These are phyloP conservation scores for Neoboletus magnificus DNA, from an alignment of 768 basidiomycete genomes.

Conservation along the genomic window DNA sequence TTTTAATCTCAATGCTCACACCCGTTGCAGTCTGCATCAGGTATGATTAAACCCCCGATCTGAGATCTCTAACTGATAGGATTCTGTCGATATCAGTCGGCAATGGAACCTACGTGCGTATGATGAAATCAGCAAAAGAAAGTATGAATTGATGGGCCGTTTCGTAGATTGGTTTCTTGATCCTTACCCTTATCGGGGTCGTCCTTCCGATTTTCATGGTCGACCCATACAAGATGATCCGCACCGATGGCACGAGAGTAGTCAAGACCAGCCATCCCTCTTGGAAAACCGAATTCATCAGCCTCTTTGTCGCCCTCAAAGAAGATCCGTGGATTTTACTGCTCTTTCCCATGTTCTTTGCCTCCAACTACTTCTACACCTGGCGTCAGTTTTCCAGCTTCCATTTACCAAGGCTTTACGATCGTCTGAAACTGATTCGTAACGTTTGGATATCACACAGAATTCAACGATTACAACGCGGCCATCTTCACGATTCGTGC, in stretches of 20 bases:
- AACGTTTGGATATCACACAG: constrained; percentile 33
- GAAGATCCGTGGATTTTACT: constrained; percentile 71
- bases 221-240: constrained; percentile 68
- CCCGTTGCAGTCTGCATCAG: constrained; percentile 26
- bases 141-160: not conserved
- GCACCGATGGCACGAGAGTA: constrained; percentile 71
- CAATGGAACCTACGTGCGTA: constrained; percentile 82
- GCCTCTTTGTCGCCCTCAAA: constrained; percentile 62
- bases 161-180: constrained; percentile 69
- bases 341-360: constrained; percentile 83
- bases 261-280: constrained; percentile 58
- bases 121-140: constrained; percentile 13
- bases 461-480: constrained; percentile 80
- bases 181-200: constrained; percentile 67
- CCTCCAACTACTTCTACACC: constrained; percentile 82
- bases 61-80: not conserved
- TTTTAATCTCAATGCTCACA: not conserved
- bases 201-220: constrained; percentile 64
- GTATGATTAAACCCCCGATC: constrained; percentile 8
- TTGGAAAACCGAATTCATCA: constrained; percentile 71
- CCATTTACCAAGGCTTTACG: not conserved
- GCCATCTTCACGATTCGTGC: constrained; percentile 77
- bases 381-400: constrained; percentile 55
- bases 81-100: constrained; percentile 39
- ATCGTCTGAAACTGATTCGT: not conserved